Conservation (phyloP, 78 protist genomes). For the Mastigamoeba balamuthi region DNA sequence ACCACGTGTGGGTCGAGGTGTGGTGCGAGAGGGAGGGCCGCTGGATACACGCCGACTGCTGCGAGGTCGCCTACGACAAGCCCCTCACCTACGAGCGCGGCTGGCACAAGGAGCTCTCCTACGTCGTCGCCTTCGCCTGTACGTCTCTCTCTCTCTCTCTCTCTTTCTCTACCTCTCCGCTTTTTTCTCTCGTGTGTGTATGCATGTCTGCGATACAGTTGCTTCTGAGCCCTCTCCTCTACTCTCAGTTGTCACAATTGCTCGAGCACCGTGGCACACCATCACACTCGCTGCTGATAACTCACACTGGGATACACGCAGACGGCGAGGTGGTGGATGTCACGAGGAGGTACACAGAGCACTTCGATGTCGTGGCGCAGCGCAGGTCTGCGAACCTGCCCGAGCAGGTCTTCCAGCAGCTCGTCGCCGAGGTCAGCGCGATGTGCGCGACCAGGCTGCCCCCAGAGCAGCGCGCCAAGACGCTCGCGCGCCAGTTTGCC, state of each 20-base stretch:
- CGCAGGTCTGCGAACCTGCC: background rate
- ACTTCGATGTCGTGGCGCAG: background rate
- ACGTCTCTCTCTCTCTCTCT: too few species aligned
- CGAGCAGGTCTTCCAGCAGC: background rate
- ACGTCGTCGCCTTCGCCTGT: conserved; percentile 62
- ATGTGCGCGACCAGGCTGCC: background rate
- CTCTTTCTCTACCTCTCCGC: background rate
- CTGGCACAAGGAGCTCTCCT: conserved; percentile 75
- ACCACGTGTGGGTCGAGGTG: conserved; percentile 87
- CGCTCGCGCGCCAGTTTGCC: too few species aligned
- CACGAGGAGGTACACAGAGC: conserved; percentile 25
- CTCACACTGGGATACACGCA: too few species aligned
- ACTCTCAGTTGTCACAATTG: background rate
- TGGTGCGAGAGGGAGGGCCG: background rate
- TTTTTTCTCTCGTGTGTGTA: too few species aligned
- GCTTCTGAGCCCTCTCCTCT: background rate
- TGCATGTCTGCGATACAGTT: background rate
- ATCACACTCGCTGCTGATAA: too few species aligned
- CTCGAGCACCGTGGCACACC: too few species aligned
- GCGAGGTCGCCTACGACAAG: conserved; percentile 40
- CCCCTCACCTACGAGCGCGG: conserved; percentile 72
- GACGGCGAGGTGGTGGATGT: conserved; percentile 38
- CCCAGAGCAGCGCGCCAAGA: too few species aligned
- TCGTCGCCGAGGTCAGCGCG: background rate
- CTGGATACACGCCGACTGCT: conserved; percentile 55